Evolutionary conservation across 805 yeast genomes (phyloP), one percentile per base, ranked within the genome.

Genomic region (Candida nanaspora): DNA sequence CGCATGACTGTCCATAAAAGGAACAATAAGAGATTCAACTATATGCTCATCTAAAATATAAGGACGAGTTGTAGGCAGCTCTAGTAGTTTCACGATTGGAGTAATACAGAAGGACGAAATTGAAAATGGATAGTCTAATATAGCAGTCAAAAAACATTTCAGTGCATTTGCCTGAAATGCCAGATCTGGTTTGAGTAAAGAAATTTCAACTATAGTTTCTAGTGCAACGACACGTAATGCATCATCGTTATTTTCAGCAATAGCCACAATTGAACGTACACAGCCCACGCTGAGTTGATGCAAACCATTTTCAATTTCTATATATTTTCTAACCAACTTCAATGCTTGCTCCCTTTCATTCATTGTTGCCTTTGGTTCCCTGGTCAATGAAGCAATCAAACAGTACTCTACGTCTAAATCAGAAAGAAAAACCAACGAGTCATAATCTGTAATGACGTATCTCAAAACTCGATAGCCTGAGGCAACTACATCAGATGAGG

Each of bases 381-480:
- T 78, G 1, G 84, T 70, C 27, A 91, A 61, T 0, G 94, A 71
- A 14, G 78, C 67, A 2, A 85, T 74, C 6, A 87, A 56, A 45
- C 81, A 76, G 2, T 76, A 68, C 42, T 86, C 86, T 4, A 86
- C 54, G 42, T 79, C 74, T 27, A 77, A 61, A 13, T 69, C 66
- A 8, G 76, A 63, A 46, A 88, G 62, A 3, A 69, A 59, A n/a
- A 63, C 58, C 6, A 86, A 53, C 2, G 88, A 75, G 6, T 72
- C 73, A 13, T 66, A 54, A 44, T 75, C 75, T 27, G 72, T 70
- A 16, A 83, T 65, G 15, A 85, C 65, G 47, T 82, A 73, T 15
- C 96, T 65, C 19, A 87, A 70, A 1, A 87, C 69, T 38, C 95
- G 67, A 57, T 79, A 87, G 0, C 89, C 95, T 2, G 87, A 72